Conservation (phyloP, 192 early-diverging fungal species). For the Coemansia sp. region DNA sequence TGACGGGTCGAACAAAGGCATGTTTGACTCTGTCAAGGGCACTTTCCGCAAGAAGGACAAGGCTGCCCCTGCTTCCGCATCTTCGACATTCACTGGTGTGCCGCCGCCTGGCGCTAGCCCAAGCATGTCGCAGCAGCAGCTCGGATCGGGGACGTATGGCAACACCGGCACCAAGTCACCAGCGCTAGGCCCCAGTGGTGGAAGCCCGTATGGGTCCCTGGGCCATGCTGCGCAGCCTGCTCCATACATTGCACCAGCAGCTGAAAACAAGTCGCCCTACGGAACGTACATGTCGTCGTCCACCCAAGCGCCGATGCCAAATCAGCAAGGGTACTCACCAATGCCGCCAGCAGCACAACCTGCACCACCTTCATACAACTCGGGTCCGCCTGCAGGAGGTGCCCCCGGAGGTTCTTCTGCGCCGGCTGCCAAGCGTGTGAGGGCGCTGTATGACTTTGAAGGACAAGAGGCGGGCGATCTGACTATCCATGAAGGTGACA, state of each 20-base stretch:
- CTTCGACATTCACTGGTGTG: slow-evolving; percentile 17
- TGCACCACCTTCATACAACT: slow-evolving; percentile 11
- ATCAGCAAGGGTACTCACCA: slow-evolving; percentile 4
- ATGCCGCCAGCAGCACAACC: slow-evolving; percentile 1
- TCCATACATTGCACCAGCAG: slow-evolving; percentile 5
- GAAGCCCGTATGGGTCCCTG: slow-evolving; percentile 18
- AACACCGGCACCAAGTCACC: background rate
- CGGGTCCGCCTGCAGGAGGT: slow-evolving; percentile 11
- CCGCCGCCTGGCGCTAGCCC: background rate
- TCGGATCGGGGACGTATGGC: background rate
- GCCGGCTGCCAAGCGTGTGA: slow-evolving; percentile 50
- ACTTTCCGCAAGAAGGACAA: slow-evolving; percentile 52
- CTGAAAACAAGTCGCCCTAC: background rate
- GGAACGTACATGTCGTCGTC: slow-evolving; percentile 1
- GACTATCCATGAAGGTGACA: slow-evolving; percentile 66
- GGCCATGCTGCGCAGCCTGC: slow-evolving; percentile 1
- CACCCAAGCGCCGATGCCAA: background rate
- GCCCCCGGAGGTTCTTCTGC: slow-evolving; percentile 23
- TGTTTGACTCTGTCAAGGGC: slow-evolving; percentile 40
- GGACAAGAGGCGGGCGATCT: slow-evolving; percentile 73
- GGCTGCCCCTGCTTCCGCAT: slow-evolving; percentile 15
- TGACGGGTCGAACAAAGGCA: slow-evolving; percentile 22
- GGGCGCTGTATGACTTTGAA: slow-evolving; percentile 76
- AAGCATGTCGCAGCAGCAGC: background rate
- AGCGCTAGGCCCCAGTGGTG: background rate